These are phyloP conservation scores for Solioccasus polychromus DNA, from an alignment of 768 basidiomycete genomes.

Conservation along the genomic window DNA sequence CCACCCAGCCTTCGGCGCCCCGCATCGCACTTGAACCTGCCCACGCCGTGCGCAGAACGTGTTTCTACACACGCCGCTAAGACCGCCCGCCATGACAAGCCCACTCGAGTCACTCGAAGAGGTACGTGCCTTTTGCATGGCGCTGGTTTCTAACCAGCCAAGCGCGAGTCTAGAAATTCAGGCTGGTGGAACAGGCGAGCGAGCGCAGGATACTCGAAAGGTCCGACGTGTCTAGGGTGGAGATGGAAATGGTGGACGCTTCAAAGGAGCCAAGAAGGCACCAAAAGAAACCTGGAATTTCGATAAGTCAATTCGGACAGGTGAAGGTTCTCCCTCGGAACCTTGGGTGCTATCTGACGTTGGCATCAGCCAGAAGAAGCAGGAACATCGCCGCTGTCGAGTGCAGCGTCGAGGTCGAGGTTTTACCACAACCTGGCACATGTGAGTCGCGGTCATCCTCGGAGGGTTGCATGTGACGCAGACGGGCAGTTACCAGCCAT, in stretches of 20 bases:
- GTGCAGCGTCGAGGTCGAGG: slow-evolving; percentile 43
- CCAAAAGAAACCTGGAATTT: slow-evolving; percentile 49
- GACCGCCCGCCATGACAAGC: slow-evolving; percentile 14
- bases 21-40: too few relatives aligned
- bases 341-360: slow-evolving; percentile 1
- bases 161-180: slow-evolving; percentile 46
- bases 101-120: slow-evolving; percentile 30
- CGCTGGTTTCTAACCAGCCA: not conserved
- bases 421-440: slow-evolving; percentile 46
- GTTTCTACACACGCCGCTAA: not conserved
- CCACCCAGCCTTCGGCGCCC: too few relatives aligned
- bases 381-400: slow-evolving; percentile 35
- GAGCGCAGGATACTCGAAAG: slow-evolving; percentile 46
- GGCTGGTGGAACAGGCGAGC: slow-evolving; percentile 54
- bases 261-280: slow-evolving; percentile 27
- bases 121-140: slow-evolving; percentile 13
- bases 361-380: slow-evolving; percentile 20
- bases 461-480: slow-evolving; percentile 9
- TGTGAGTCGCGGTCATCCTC: slow-evolving; percentile 27
- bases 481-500: slow-evolving; percentile 34
- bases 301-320: slow-evolving; percentile 61
- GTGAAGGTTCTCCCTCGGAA: slow-evolving; percentile 30
- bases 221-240: slow-evolving; percentile 12
- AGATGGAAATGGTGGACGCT: slow-evolving; percentile 17
- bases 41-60: too few relatives aligned